Percentiles rank a stretch among this genome's conserved stretches.
phyloP scores from a whole-genome alignment of 202 grass and related monocot species.

The Zizania palustris region DNA sequence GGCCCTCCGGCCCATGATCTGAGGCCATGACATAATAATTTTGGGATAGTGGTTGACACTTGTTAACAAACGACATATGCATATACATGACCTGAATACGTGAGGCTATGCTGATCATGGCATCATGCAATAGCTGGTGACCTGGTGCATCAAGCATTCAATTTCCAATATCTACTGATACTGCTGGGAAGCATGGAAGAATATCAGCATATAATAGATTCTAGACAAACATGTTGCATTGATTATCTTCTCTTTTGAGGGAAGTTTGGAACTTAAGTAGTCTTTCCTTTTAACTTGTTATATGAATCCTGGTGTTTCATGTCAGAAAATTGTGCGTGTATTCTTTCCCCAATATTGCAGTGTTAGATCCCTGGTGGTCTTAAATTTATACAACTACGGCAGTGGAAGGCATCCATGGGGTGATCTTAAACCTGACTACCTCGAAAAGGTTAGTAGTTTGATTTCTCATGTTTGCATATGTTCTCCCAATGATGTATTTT shows the following conservation, averaged over 20 bases:
- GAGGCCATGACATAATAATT: not conserved
- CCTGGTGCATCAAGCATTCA: conserved; percentile 1
- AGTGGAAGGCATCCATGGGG: conserved; percentile 98
- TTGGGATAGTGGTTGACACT: conserved; percentile 13
- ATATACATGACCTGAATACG: not conserved
- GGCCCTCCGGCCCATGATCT: no score
- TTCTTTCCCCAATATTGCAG: conserved; percentile 52
- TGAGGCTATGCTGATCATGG: conserved; percentile 8
- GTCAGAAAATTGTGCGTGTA: conserved; percentile 6
- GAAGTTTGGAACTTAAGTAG: conserved; percentile 5
- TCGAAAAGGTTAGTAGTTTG: conserved; percentile 71
- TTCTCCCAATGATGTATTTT: conserved; percentile 8
- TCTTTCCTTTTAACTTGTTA: not conserved
- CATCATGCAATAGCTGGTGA: not conserved
- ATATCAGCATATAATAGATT: not conserved
- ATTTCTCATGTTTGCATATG: conserved; percentile 1
- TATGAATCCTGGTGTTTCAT: not conserved
- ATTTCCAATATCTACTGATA: conserved; percentile 2
- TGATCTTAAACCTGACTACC: conserved; percentile 86
- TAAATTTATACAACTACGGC: conserved; percentile 86
- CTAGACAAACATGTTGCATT: not conserved
- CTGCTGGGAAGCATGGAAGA: not conserved
- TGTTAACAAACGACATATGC: not conserved
- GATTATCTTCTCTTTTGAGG: not conserved
- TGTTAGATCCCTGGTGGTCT: conserved; percentile 82